These are phyloP conservation scores for Rhizopus delemar DNA, from an alignment of 371 early-diverging fungal species.

Conservation along the genomic window DNA sequence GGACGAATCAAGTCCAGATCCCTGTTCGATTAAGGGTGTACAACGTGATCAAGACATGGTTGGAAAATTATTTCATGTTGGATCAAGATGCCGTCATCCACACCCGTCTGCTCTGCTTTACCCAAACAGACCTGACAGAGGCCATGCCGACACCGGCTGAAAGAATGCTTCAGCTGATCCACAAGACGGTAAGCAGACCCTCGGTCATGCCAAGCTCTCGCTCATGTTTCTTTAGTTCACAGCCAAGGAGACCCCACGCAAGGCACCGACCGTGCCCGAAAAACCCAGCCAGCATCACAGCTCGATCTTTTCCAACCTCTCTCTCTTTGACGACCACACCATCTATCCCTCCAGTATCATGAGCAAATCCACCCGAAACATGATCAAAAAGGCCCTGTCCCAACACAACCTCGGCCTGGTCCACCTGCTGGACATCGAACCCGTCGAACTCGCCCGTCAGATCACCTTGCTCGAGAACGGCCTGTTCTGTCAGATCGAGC, in stretches of 20 bases:
- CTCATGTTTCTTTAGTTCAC: too few relatives aligned
- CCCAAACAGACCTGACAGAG: constrained; percentile 28
- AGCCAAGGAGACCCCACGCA: constrained; percentile 9
- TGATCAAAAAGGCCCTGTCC: constrained; percentile 31
- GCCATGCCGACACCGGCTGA: constrained; percentile 49
- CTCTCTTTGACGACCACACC: constrained; percentile 39
- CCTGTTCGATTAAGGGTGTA: constrained; percentile 86
- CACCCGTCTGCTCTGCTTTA: constrained; percentile 29
- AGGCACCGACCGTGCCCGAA: constrained; percentile 4
- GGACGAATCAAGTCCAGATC: constrained; percentile 82
- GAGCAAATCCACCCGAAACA: constrained; percentile 36
- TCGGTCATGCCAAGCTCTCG: background rate
- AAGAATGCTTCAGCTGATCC: constrained; percentile 43
- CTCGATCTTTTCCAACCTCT: constrained; percentile 37
- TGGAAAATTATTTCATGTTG: constrained; percentile 75
- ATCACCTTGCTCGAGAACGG: constrained; percentile 68
- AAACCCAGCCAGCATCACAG: constrained; percentile 13
- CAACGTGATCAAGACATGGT: constrained; percentile 91
- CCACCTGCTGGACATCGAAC: constrained; percentile 69
- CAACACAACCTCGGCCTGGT: constrained; percentile 25
- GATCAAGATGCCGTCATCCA: constrained; percentile 62
- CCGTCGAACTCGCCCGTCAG: constrained; percentile 77
- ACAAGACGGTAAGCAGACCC: constrained; percentile 33
- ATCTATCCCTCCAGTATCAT: constrained; percentile 31
- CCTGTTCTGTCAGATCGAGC: constrained; percentile 61